phyloP scores from a whole-genome alignment of 2,329 filamentous ascomycete species.

The Neophaeococcomyces aloes region DNA sequence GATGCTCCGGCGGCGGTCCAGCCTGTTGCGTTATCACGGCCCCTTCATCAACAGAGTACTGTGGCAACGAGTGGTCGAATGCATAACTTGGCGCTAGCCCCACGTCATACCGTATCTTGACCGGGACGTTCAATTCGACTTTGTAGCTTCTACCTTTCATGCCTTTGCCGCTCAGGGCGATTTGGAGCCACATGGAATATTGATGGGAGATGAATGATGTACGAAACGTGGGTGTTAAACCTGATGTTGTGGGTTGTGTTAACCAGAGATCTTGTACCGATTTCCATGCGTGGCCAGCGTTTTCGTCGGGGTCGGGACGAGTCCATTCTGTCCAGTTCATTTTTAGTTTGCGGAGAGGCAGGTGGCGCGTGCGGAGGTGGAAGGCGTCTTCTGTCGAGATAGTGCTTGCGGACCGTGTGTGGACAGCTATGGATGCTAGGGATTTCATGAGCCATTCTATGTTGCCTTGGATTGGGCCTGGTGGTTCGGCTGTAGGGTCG shows the following conservation, averaged over 20 bases:
- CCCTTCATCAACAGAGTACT: constrained; percentile 7
- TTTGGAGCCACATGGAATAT: constrained; percentile 5
- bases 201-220: constrained; percentile 6
- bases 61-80: constrained; percentile 1
- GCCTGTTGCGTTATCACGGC: constrained; percentile 4
- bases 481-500: background rate
- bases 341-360: constrained; percentile 5
- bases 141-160: constrained; percentile 5
- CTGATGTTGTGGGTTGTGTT: constrained; percentile 1
- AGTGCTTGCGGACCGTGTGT: background rate
- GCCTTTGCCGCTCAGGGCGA: constrained; percentile 3
- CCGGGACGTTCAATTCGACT: constrained; percentile 6
- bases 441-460: constrained; percentile 7
- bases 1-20: constrained; percentile 3
- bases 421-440: constrained; percentile 2
- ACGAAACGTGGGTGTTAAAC: constrained; percentile 3
- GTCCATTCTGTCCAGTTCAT: constrained; percentile 5
- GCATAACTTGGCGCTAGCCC: constrained; percentile 7
- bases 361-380: constrained; percentile 4
- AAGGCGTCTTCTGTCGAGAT: constrained; percentile 6
- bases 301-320: background rate
- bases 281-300: background rate
- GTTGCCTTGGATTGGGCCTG: constrained; percentile 1
- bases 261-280: constrained; percentile 7
- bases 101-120: constrained; percentile 7